Percentiles rank a stretch among this genome's conserved stretches.
These are phyloP conservation scores for Suillus plorans DNA, from an alignment of 768 basidiomycete genomes.

Conservation along the genomic window DNA sequence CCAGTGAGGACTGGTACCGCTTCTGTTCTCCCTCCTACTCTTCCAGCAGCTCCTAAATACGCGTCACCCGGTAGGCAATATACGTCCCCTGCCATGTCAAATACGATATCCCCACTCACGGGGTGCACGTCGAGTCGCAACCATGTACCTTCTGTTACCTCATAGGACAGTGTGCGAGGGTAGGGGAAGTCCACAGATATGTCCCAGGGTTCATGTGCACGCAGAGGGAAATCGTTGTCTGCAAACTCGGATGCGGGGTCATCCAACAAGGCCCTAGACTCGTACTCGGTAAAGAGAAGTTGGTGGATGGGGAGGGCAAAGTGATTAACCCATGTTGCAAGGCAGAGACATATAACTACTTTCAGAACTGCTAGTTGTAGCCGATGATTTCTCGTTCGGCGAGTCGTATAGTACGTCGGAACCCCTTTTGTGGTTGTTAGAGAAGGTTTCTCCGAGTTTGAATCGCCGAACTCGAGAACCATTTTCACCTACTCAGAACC, in stretches of 20 bases:
- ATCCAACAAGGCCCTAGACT: constrained; percentile 16
- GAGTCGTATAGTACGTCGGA: neutral
- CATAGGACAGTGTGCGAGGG: constrained; percentile 63
- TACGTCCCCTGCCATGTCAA: constrained; percentile 73
- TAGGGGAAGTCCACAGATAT: constrained; percentile 76
- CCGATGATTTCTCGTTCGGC: constrained; percentile 1
- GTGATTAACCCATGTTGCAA: constrained; percentile 18
- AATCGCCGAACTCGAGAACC: neutral
- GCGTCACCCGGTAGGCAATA: constrained; percentile 60
- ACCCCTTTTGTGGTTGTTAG: neutral
- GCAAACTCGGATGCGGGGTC: constrained; percentile 44
- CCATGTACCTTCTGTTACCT: constrained; percentile 77
- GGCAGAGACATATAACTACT: constrained; percentile 19
- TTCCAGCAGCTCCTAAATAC: constrained; percentile 27
- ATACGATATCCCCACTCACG: constrained; percentile 66
- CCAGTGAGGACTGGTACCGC: constrained; percentile 65
- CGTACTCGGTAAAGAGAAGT: neutral
- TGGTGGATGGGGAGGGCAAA: constrained; percentile 4
- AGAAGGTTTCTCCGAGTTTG: neutral
- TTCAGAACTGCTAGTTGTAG: constrained; percentile 16
- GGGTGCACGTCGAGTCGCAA: constrained; percentile 72
- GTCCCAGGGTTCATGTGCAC: constrained; percentile 57
- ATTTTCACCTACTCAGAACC: neutral
- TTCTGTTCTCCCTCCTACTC: constrained; percentile 24
- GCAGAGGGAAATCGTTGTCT: constrained; percentile 63